A percentile compares a stretch with the other conserved stretches of the same genome.
Evolutionary conservation across 441 rosid species (phyloP).

Genomic region (Lagerstroemia fauriei): DNA sequence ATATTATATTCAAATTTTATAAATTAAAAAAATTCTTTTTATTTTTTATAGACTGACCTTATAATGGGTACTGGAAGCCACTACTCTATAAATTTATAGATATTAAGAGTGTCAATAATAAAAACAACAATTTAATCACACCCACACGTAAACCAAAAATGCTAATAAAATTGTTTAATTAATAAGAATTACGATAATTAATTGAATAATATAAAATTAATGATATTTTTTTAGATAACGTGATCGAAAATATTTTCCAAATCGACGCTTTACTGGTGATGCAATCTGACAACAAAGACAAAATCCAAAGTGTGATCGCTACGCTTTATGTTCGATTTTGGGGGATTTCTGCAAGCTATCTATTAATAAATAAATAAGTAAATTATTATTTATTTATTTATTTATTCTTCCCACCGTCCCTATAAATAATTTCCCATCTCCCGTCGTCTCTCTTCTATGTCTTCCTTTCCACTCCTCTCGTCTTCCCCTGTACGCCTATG

Average conservation of each 20-base stretch:
- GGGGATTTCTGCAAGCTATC: not conserved
- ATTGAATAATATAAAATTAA: too few relatives aligned
- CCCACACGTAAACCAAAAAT: too few relatives aligned
- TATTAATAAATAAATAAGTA: not conserved
- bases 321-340: not conserved
- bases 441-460: not conserved
- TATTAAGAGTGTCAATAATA: too few relatives aligned
- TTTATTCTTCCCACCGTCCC: not conserved
- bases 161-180: too few relatives aligned
- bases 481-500: not conserved
- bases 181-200: too few relatives aligned
- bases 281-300: conserved; percentile 18
- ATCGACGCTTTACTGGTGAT: not conserved
- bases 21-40: too few relatives aligned
- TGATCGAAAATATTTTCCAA: not conserved
- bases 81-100: too few relatives aligned
- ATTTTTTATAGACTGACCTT: too few relatives aligned
- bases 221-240: too few relatives aligned
- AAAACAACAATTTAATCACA: too few relatives aligned
- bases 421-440: conserved; percentile 4
- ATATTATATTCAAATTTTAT: too few relatives aligned
- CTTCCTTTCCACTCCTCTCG: not conserved
- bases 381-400: not conserved
- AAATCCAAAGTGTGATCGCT: not conserved
- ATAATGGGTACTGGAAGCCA: too few relatives aligned